Evolutionary conservation across 1,284 basidiomycete genomes (phyloP).

Genomic region (Cystobasidium sp.): DNA sequence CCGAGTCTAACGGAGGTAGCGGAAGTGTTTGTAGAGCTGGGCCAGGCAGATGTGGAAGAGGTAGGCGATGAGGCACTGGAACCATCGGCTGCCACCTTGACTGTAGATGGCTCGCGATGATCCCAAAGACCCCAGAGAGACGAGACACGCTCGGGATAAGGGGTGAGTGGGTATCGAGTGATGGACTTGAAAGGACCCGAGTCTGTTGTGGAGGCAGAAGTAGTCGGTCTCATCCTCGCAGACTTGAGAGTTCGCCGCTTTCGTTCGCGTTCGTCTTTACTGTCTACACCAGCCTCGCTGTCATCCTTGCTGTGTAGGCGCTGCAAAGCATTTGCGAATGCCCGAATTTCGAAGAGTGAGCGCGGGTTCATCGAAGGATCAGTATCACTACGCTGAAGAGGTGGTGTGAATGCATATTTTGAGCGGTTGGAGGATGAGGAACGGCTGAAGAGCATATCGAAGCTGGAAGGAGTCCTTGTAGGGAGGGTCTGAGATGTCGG

Average conservation of each 20-base stretch:
- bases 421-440: slow-evolving; percentile 7
- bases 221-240: neutral
- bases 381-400: neutral
- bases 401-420: slow-evolving; percentile 16
- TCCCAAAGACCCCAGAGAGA: slow-evolving; percentile 2
- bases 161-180: slow-evolving; percentile 5
- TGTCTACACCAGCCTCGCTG: neutral
- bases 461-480: neutral
- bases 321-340: slow-evolving; percentile 10
- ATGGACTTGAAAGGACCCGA: neutral
- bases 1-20: neutral
- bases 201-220: neutral
- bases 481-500: neutral
- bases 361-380: neutral
- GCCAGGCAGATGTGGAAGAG: neutral
- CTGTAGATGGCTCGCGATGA: neutral
- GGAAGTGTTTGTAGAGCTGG: neutral
- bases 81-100: no score
- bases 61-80: neutral
- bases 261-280: neutral
- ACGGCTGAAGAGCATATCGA: slow-evolving; percentile 22
- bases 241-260: slow-evolving; percentile 4
- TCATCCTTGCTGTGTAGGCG: neutral
- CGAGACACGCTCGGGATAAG: neutral
- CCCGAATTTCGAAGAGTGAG: slow-evolving; percentile 2